Conservation (phyloP, 2,329 filamentous ascomycete genomes). For the Penicillium sp. region DNA sequence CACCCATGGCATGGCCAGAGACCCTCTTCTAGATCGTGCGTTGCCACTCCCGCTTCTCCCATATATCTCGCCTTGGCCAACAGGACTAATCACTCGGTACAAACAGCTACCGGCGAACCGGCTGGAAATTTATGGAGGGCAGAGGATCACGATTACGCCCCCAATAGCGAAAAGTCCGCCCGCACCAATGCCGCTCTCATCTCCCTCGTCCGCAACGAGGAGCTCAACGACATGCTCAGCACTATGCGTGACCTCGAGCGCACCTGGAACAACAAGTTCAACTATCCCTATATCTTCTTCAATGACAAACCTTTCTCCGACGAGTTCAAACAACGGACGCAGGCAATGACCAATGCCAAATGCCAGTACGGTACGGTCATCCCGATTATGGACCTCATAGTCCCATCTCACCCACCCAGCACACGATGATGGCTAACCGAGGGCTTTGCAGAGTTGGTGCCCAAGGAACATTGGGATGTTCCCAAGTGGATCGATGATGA, state of each 20-base stretch:
- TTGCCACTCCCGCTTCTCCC: conserved; percentile 11
- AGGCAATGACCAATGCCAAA: conserved; percentile 83
- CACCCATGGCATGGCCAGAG: conserved; percentile 68
- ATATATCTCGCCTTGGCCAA: not conserved
- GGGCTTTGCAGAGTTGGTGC: conserved; percentile 71
- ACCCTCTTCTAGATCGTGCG: conserved; percentile 87
- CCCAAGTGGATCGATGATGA: conserved; percentile 92
- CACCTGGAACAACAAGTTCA: conserved; percentile 98
- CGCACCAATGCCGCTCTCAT: conserved; percentile 94
- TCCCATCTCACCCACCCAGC: not conserved
- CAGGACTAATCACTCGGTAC: conserved; percentile 14
- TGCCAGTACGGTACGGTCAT: conserved; percentile 71
- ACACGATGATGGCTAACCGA: not conserved
- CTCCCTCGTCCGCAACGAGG: conserved; percentile 88
- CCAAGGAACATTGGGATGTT: conserved; percentile 91
- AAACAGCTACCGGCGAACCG: conserved; percentile 78
- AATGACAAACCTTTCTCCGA: conserved; percentile 93
- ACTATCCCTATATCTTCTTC: conserved; percentile 99
- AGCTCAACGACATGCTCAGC: conserved; percentile 79
- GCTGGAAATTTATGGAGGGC: conserved; percentile 74
- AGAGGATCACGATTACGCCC: conserved; percentile 75
- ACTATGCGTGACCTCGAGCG: conserved; percentile 90
- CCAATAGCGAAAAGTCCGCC: conserved; percentile 73
- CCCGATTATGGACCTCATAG: not conserved
- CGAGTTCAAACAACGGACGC: conserved; percentile 85